These are phyloP conservation scores for Dunaliella salina DNA, from an alignment of 163 green algal species.

Conservation along the genomic window DNA sequence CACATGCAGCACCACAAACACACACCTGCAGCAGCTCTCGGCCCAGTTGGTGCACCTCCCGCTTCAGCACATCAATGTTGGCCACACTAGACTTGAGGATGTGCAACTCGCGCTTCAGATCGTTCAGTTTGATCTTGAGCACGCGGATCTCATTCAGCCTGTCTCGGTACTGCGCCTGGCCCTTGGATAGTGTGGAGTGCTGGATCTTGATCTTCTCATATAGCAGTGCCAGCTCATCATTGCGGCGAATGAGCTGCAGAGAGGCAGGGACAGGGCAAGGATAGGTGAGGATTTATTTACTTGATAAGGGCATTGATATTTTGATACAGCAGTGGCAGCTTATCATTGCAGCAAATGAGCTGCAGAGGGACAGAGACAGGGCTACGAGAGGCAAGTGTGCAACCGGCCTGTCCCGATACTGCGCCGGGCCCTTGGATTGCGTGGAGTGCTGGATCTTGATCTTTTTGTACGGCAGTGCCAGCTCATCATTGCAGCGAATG, in stretches of 20 bases:
- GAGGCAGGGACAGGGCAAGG: no score
- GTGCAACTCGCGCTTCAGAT: conserved; percentile 75
- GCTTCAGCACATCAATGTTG: conserved; percentile 84
- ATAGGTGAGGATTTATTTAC: no score
- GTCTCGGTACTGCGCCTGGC: conserved; percentile 84
- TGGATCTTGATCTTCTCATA: conserved; percentile 95
- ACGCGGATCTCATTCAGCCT: conserved; percentile 77
- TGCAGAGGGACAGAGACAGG: no score
- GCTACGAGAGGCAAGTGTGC: no score
- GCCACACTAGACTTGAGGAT: conserved; percentile 68
- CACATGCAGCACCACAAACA: no score
- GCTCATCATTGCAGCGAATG: conserved; percentile 83
- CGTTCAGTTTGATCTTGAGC: conserved; percentile 78
- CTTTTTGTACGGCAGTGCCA: conserved; percentile 90
- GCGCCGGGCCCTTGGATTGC: conserved; percentile 75
- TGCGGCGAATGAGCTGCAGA: conserved; percentile 74
- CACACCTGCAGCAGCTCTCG: conserved; percentile 68
- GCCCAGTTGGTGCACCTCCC: conserved; percentile 80
- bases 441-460: conserved; percentile 87
- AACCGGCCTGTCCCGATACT: conserved; percentile 78
- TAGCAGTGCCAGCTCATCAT: conserved; percentile 87
- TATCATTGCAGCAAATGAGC: no score
- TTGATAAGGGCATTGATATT: no score
- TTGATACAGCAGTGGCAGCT: no score
- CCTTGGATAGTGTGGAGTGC: conserved; percentile 72